Percentiles rank a stretch among this genome's conserved stretches.
These are phyloP conservation scores for Backusella mclennaniae DNA, from an alignment of 192 early-diverging fungal genomes.

Conservation along the genomic window DNA sequence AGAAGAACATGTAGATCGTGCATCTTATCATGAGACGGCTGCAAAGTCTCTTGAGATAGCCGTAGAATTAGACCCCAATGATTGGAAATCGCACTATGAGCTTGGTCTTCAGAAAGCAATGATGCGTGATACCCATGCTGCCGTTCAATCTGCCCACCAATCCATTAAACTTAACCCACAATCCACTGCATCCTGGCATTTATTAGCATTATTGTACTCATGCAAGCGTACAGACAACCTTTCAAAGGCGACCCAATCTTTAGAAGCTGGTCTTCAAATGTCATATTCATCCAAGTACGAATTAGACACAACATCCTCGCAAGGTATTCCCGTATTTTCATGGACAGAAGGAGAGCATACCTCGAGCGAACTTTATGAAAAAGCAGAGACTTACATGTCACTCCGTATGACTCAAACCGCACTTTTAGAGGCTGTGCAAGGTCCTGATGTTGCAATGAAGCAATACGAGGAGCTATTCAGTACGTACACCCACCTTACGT, in stretches of 20 bases:
- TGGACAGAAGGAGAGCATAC: constrained; percentile 49
- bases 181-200: constrained; percentile 69
- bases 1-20: constrained; percentile 1
- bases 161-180: constrained; percentile 53
- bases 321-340: background rate
- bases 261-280: constrained; percentile 54
- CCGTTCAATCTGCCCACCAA: constrained; percentile 49
- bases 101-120: constrained; percentile 65
- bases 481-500: constrained; percentile 2
- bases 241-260: constrained; percentile 58
- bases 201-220: constrained; percentile 63
- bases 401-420: constrained; percentile 6
- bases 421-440: constrained; percentile 34
- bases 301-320: background rate
- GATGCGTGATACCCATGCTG: constrained; percentile 56
- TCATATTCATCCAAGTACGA: constrained; percentile 45
- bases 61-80: constrained; percentile 41
- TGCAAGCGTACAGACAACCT: constrained; percentile 57
- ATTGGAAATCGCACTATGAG: constrained; percentile 58
- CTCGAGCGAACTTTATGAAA: constrained; percentile 50
- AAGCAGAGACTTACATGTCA: constrained; percentile 39
- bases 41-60: constrained; percentile 42
- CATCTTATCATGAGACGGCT: background rate
- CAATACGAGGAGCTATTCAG: constrained; percentile 8
- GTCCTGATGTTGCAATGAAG: constrained; percentile 32